phyloP scores from a whole-genome alignment of 176 grass and related monocot genomes.

The Metroxylon sagu region DNA sequence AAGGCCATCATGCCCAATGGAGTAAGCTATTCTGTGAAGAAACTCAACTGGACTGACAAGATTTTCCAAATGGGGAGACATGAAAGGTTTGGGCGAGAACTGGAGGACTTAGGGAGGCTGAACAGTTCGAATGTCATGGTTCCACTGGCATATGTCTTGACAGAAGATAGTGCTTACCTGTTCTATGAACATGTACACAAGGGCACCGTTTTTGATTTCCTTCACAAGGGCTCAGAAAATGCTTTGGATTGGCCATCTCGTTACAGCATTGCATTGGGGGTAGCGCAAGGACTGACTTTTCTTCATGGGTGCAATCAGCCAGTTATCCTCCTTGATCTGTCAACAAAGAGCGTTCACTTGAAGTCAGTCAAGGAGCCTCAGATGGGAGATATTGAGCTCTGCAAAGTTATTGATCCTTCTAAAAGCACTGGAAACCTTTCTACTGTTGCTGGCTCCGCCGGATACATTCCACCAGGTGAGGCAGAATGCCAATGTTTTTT shows the following conservation, averaged over 20 bases:
- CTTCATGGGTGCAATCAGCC: slow-evolving; percentile 77
- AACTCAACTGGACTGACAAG: slow-evolving; percentile 66
- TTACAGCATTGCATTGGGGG: slow-evolving; percentile 60
- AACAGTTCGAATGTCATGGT: slow-evolving; percentile 87
- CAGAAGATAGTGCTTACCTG: slow-evolving; percentile 53
- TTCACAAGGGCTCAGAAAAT: slow-evolving; percentile 31
- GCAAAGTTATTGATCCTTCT: slow-evolving; percentile 55
- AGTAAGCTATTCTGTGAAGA: slow-evolving; percentile 49
- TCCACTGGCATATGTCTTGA: slow-evolving; percentile 68
- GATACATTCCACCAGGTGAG: slow-evolving; percentile 87
- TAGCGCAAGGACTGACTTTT: slow-evolving; percentile 78
- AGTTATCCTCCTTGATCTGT: slow-evolving; percentile 84
- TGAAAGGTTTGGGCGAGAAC: slow-evolving; percentile 43
- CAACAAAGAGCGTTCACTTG: slow-evolving; percentile 63
- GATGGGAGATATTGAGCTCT: slow-evolving; percentile 89
- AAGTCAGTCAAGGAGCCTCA: slow-evolving; percentile 72
- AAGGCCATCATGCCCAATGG: slow-evolving; percentile 73
- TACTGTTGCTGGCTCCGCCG: slow-evolving; percentile 75
- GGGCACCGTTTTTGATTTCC: slow-evolving; percentile 57
- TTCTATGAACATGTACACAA: slow-evolving; percentile 54
- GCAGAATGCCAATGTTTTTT: neutral
- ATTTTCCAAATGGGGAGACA: slow-evolving; percentile 57
- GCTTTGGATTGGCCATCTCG: slow-evolving; percentile 58
- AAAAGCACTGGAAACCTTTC: slow-evolving; percentile 64
- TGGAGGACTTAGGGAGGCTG: slow-evolving; percentile 57